A percentile compares a stretch with the other conserved stretches of the same genome.
phyloP scores from a whole-genome alignment of 345 rosid genomes.

The Camelina neglecta region DNA sequence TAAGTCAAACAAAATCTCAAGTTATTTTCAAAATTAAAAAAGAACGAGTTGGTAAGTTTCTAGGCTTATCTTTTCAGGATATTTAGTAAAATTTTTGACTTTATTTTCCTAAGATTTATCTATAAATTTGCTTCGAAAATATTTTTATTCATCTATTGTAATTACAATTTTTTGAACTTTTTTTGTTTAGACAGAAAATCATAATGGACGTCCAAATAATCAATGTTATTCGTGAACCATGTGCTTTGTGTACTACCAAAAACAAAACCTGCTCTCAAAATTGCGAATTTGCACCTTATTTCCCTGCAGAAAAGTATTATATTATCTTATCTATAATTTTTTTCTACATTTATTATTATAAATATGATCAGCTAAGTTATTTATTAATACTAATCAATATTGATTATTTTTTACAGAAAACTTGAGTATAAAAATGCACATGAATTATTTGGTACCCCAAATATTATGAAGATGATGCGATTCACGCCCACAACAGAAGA shows the following conservation, averaged over 20 bases:
- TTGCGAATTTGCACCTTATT: neutral
- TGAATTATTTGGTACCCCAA: slow-evolving; percentile 3
- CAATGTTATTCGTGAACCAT: neutral
- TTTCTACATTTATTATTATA: neutral
- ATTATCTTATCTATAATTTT: neutral
- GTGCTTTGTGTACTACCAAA: neutral
- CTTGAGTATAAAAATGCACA: neutral
- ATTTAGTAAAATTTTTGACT: too few species aligned
- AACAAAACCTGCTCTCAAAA: neutral
- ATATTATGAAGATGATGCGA: neutral
- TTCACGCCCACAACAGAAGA: neutral
- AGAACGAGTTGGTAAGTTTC: too few species aligned
- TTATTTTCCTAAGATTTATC: too few species aligned
- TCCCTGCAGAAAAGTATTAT: neutral
- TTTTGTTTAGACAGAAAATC: too few species aligned
- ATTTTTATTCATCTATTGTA: too few species aligned
- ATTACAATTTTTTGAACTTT: too few species aligned
- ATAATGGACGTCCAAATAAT: neutral
- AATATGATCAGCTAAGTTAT: neutral
- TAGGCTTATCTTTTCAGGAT: too few species aligned
- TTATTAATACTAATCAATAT: neutral
- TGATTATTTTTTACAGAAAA: neutral
- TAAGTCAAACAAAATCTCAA: too few species aligned
- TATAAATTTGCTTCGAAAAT: too few species aligned
- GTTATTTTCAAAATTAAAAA: too few species aligned